These are phyloP conservation scores for Populus hybrid DNA, from an alignment of 441 rosid genomes.

Conservation along the genomic window DNA sequence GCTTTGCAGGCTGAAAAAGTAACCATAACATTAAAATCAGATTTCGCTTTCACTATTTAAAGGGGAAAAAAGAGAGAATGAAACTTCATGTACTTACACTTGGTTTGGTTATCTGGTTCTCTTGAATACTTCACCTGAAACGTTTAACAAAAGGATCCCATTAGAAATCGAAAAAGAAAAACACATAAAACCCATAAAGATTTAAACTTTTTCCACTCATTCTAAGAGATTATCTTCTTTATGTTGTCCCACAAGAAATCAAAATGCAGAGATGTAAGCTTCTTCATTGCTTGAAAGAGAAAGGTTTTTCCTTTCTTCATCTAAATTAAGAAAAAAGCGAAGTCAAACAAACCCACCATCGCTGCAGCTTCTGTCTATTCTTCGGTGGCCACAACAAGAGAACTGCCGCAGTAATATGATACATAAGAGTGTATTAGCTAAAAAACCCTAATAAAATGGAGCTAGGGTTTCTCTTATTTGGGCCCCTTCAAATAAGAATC, in stretches of 20 bases:
- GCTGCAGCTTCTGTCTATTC: constrained; percentile 15
- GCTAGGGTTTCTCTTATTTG: constrained; percentile 9
- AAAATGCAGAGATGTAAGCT: background rate
- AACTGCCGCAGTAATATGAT: background rate
- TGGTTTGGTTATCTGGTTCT: constrained; percentile 68
- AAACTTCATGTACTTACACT: constrained; percentile 35
- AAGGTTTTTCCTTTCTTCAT: background rate
- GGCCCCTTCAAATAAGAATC: background rate
- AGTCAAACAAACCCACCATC: constrained; percentile 27
- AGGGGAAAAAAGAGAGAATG: background rate
- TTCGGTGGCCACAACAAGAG: background rate
- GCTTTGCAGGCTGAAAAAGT: constrained; percentile 64
- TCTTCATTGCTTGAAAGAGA: background rate
- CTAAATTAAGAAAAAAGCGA: background rate
- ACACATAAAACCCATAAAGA: background rate
- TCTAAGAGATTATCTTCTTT: background rate
- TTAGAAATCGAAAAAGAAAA: background rate
- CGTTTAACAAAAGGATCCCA: constrained; percentile 5
- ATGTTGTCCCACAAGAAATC: background rate
- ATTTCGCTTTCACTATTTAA: background rate
- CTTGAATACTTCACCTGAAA: constrained; percentile 73
- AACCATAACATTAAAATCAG: constrained; percentile 1
- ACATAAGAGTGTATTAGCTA: background rate
- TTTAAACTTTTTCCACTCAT: background rate
- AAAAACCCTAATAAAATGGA: constrained; percentile 1